Evolutionary conservation across 1,139 yeast species (phyloP).

Genomic region (Diutina rugosa): DNA sequence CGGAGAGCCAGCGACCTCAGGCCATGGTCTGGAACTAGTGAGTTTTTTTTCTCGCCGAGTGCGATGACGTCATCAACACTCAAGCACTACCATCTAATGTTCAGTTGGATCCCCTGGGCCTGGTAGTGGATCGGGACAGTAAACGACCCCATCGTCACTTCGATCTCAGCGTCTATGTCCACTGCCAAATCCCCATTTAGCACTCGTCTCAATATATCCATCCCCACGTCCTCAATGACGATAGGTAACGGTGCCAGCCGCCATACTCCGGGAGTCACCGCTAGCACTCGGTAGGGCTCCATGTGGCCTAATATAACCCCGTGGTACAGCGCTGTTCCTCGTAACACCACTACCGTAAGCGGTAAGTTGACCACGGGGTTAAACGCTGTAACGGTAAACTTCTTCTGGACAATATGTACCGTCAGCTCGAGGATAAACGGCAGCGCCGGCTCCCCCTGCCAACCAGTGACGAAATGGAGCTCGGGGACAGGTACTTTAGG

Average conservation of each 20-base stretch:
- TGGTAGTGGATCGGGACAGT: constrained; percentile 25
- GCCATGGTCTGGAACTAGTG: neutral
- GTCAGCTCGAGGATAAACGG: constrained; percentile 30
- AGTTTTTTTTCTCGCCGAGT: neutral
- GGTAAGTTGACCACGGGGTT: constrained; percentile 38
- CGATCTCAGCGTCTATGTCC: constrained; percentile 31
- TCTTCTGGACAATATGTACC: constrained; percentile 39
- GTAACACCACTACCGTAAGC: constrained; percentile 22
- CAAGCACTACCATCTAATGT: constrained; percentile 10
- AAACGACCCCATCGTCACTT: constrained; percentile 23
- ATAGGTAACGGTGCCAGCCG: constrained; percentile 37
- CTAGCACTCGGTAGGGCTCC: constrained; percentile 18
- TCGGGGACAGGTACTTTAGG: neutral
- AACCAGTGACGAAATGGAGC: neutral
- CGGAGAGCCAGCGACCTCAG: neutral
- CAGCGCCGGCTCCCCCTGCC: neutral
- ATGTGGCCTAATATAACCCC: constrained; percentile 34
- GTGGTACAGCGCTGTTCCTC: constrained; percentile 34
- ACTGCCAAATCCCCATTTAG: constrained; percentile 36
- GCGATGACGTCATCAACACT: neutral
- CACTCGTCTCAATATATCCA: constrained; percentile 34
- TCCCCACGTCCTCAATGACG: constrained; percentile 29
- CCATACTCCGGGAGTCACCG: constrained; percentile 36
- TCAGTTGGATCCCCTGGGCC: constrained; percentile 29
- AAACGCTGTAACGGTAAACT: constrained; percentile 35